phyloP scores from a whole-genome alignment of 164 flowering plant species.

The Aristolochia fimbriata region DNA sequence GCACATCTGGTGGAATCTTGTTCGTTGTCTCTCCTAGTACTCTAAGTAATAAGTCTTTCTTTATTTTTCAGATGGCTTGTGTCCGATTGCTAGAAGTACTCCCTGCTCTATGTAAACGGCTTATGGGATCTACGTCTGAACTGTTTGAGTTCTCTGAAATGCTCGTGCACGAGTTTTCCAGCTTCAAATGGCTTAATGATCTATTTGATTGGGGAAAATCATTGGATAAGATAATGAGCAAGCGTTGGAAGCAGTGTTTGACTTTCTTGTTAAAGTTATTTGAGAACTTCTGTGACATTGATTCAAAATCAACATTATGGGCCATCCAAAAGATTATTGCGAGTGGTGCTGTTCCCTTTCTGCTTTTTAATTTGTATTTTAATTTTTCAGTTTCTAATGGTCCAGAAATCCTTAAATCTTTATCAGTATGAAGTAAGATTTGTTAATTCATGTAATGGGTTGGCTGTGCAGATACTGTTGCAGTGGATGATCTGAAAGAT shows the following conservation, averaged over 20 bases:
- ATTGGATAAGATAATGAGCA: slow-evolving; percentile 42
- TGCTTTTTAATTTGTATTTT: background rate
- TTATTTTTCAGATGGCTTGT: slow-evolving; percentile 67
- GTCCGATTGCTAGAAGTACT: slow-evolving; percentile 78
- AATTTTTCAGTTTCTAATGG: background rate
- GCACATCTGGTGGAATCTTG: background rate
- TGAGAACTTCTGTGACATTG: slow-evolving; percentile 23
- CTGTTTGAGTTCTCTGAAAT: slow-evolving; percentile 13
- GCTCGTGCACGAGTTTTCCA: slow-evolving; percentile 9
- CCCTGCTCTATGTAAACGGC: slow-evolving; percentile 52
- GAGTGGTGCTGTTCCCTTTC: slow-evolving; percentile 36
- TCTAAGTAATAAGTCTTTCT: slow-evolving; percentile 4
- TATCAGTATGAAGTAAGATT: too few species aligned
- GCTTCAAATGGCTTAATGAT: slow-evolving; percentile 67
- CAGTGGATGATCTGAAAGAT: slow-evolving; percentile 44
- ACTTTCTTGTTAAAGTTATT: slow-evolving; percentile 36
- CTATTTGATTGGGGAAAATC: slow-evolving; percentile 81
- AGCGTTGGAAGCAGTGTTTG: slow-evolving; percentile 70
- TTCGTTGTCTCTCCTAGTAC: background rate
- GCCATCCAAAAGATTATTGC: slow-evolving; percentile 43
- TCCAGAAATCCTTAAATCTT: slow-evolving; percentile 2
- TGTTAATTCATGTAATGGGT: too few species aligned
- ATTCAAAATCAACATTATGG: slow-evolving; percentile 23
- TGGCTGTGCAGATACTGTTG: slow-evolving; percentile 29
- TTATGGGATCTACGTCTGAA: slow-evolving; percentile 16